phyloP scores from a whole-genome alignment of 164 flowering plant species.

The Akebia trifoliata region DNA sequence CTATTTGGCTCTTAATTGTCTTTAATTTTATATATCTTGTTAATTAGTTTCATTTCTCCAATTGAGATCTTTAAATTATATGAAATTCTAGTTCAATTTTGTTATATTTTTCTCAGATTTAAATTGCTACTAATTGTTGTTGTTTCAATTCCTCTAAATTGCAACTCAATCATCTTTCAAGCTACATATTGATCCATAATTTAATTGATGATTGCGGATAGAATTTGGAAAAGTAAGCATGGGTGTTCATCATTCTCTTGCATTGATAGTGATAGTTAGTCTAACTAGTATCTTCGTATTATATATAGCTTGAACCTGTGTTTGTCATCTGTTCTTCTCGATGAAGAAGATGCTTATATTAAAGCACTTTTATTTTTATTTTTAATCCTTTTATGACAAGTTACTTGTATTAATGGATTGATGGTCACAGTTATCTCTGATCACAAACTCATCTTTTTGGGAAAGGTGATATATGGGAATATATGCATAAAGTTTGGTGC shows the following conservation, averaged over 20 bases:
- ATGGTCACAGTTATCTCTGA: background rate
- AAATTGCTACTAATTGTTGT: too few species aligned
- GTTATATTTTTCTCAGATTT: too few species aligned
- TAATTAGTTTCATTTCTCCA: background rate
- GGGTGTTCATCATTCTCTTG: background rate
- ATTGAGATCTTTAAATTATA: too few species aligned
- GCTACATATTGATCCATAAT: too few species aligned
- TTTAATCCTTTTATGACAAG: too few species aligned
- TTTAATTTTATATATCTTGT: background rate
- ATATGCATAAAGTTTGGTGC: slow-evolving; percentile 37
- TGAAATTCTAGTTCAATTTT: too few species aligned
- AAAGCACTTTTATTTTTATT: too few species aligned
- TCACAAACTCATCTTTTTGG: slow-evolving; percentile 16
- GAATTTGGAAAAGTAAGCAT: too few species aligned
- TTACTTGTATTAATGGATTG: background rate
- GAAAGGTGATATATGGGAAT: slow-evolving; percentile 36
- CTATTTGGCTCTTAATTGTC: background rate
- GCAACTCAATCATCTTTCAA: too few species aligned
- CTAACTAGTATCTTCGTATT: background rate
- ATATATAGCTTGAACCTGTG: background rate
- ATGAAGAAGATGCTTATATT: background rate
- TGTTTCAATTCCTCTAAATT: too few species aligned
- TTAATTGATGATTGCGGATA: too few species aligned
- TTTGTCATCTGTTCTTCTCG: background rate
- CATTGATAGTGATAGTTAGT: background rate